phyloP scores from a whole-genome alignment of 2,329 filamentous ascomycete species.

The Aspergillus japonicus region DNA sequence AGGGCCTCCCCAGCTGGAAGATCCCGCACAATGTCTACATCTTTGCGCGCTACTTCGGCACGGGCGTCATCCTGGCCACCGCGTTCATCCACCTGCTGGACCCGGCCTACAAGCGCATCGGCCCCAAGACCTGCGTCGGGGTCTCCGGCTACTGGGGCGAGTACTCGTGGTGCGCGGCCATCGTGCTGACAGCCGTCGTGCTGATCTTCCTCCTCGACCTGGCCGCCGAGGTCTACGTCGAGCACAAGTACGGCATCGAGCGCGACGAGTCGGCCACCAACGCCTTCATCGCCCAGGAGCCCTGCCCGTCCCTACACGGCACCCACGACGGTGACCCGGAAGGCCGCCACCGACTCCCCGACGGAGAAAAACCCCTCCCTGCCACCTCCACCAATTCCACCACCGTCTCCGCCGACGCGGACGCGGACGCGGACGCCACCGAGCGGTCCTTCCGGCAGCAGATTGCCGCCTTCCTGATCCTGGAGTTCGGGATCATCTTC shows the following conservation, averaged over 20 bases:
- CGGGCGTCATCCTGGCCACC: constrained; percentile 16
- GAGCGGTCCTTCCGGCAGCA: constrained; percentile 37
- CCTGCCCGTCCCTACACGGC: neutral
- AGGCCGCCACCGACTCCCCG: neutral
- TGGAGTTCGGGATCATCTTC: constrained; percentile 64
- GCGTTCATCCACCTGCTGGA: constrained; percentile 18
- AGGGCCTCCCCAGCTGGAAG: constrained; percentile 6
- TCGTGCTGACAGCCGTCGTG: constrained; percentile 11
- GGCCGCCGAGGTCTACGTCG: constrained; percentile 51
- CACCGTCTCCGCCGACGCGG: neutral
- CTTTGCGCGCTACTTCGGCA: constrained; percentile 17
- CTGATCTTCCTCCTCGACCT: constrained; percentile 39
- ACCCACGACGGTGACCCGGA: neutral
- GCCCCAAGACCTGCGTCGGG: constrained; percentile 15
- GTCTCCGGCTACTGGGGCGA: constrained; percentile 12
- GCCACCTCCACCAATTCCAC: no score
- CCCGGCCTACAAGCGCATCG: constrained; percentile 15
- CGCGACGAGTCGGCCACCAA: constrained; percentile 18
- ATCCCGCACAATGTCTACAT: constrained; percentile 14
- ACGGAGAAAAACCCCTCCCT: neutral
- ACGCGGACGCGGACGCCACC: constrained; percentile 1
- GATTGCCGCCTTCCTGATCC: constrained; percentile 44
- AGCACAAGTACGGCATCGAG: constrained; percentile 47
- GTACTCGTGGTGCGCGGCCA: constrained; percentile 16
- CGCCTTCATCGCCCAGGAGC: neutral